Evolutionary conservation across 2,329 filamentous ascomycete genomes (phyloP), one percentile per base, ranked within the genome.

Genomic region (Aspergillus arachidicola): DNA sequence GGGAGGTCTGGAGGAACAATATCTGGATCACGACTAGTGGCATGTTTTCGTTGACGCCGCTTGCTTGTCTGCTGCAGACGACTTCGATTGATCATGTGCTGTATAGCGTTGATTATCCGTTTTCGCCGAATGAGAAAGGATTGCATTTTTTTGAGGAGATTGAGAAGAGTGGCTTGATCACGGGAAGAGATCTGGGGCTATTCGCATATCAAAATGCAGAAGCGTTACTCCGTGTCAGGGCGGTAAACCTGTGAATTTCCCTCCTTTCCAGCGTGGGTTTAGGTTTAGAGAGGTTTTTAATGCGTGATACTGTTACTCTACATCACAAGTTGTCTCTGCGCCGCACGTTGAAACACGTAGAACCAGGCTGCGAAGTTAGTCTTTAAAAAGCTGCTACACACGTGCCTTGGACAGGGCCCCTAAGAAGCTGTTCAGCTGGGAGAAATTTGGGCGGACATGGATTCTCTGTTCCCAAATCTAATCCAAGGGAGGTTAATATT

Each of bases 151-250:
- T 87, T 59, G 69, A 79, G 57, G 81, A 84, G 63, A 70, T 88
- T 48, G 75, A 78, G 61, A 70, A 76, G 51, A 86, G 84, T 65
- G 82, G 81, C 0, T 68, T 87, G 67, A 77, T 88, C 36, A 80
- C 71, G 1, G 72, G 76, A 34, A 80, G 84, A 57, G 80, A 85
- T 59, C 78, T 85, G 67, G 80, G 83, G 53, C 76, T 72, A 48
- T 82, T 87, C 67, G 81, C 78, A 0, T 83, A 80, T 72, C 75
- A 74, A 64, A 87, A 87, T 74, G 84, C 84, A 4, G 81, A 84
- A 69, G 78, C 72, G 38, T 69, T 86, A 66, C 71, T 87, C 48
- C 60, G 71, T 26, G 59, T 77, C 1, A 76, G 75, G 59, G 73
- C 30, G 21, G 50, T 14, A 2, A 21, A n/a, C n/a, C 9, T 32